phyloP scores from a whole-genome alignment of 2,329 filamentous ascomycete species.

The Clarireedia hainanense region DNA sequence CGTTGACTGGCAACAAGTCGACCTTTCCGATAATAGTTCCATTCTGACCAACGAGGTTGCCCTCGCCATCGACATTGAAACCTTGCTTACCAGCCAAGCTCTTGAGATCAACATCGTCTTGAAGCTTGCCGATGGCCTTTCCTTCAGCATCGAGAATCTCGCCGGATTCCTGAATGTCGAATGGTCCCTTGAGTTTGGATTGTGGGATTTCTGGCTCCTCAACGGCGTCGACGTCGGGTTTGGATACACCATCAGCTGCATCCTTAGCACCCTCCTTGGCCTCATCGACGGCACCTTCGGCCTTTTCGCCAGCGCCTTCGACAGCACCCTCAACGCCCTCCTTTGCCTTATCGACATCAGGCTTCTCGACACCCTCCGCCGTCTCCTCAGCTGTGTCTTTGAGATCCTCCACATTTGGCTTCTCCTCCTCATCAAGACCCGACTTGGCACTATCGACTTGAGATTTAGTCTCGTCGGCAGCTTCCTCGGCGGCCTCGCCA shows the following conservation, averaged over 20 bases:
- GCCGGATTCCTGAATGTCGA: slow-evolving; percentile 4
- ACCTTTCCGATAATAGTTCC: slow-evolving; percentile 54
- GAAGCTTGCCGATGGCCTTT: slow-evolving; percentile 6
- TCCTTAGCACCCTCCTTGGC: slow-evolving; percentile 41
- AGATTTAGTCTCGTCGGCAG: background rate
- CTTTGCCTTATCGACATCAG: slow-evolving; percentile 33
- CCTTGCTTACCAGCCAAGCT: slow-evolving; percentile 27
- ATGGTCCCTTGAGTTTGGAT: slow-evolving; percentile 7
- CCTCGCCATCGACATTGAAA: slow-evolving; percentile 48
- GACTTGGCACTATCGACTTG: slow-evolving; percentile 6
- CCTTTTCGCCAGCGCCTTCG: background rate
- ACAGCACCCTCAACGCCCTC: slow-evolving; percentile 36
- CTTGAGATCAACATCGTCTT: slow-evolving; percentile 2
- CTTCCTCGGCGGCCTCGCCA: background rate
- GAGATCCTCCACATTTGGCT: slow-evolving; percentile 28
- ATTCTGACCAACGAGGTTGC: slow-evolving; percentile 50
- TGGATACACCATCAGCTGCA: background rate
- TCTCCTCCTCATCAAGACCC: slow-evolving; percentile 20
- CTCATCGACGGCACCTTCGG: slow-evolving; percentile 10
- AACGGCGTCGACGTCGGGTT: slow-evolving; percentile 29
- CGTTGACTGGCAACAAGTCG: slow-evolving; percentile 5
- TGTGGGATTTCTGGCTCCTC: slow-evolving; percentile 1
- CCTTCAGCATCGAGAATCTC: slow-evolving; percentile 5
- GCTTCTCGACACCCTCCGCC: background rate
- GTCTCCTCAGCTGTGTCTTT: background rate